Evolutionary conservation across 306 rosid species (phyloP), one percentile per base, ranked within the genome.

Genomic region (Cicer arietinum): DNA sequence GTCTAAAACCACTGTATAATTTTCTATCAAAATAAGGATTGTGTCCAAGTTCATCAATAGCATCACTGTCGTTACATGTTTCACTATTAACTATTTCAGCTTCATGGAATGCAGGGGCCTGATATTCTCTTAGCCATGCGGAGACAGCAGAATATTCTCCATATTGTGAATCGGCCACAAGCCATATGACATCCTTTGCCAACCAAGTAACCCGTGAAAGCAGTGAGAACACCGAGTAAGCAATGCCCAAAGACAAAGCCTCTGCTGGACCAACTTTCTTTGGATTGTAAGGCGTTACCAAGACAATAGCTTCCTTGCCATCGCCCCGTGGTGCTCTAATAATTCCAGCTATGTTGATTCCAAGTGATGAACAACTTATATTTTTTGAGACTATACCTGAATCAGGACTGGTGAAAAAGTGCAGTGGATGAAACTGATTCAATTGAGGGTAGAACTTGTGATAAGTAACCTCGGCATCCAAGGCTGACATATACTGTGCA

Each of bases 231-330:
- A 94, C 96, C 0, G 97, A 90, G 84, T 88, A 90, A 22, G 95
- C 93, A 57, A 89, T 88, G 65, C 95, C 96, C 83, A 94, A 60
- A 67, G 98, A 89, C 69, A 94, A 67, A 56, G 90, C 90, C 79
- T 94, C 97, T 40, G 84, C 90, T 22, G 40, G 67, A 76, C 66
- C 82, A 69, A 84, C 71, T 75, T 84, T 83, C 25, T 16, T 69
- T 22, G 90, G 78, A 86, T 91, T 87, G 86, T 86, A 90, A 74
- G 95, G 96, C 0, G 98, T 94, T 56, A 94, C 98, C 76, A 94
- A 83, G 75, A 94, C 95, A 77, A 91, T 91, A 60, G 97, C 90
- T 91, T 94, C 98, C 82, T 91, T 94, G 68, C 98, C 98, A 87
- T 94, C 98, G 70, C 95, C 96, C 6, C 89, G 93, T 1, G 97